A percentile compares a stretch with the other conserved stretches of the same genome.
phyloP scores from a whole-genome alignment of 2,329 filamentous ascomycete genomes.

The Xylariaceae sp. region DNA sequence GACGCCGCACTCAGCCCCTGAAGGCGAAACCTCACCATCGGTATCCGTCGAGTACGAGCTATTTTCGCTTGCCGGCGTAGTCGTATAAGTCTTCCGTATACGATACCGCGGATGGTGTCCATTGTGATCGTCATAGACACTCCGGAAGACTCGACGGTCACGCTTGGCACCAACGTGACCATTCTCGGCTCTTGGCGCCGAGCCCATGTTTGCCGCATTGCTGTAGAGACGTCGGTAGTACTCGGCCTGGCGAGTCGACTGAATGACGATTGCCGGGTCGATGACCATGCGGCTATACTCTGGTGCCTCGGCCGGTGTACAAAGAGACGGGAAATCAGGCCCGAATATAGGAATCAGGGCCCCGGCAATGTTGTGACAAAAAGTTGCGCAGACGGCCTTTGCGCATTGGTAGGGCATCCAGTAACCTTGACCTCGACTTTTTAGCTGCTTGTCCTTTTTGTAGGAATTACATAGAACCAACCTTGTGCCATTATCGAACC shows the following conservation, averaged over 20 bases:
- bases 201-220: conserved; percentile 22
- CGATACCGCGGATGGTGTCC: conserved; percentile 23
- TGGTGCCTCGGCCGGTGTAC: conserved; percentile 58
- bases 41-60: conserved; percentile 40
- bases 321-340: conserved; percentile 67
- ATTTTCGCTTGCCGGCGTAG: conserved; percentile 24
- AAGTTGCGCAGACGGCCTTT: conserved; percentile 79
- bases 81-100: conserved; percentile 31
- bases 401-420: conserved; percentile 94
- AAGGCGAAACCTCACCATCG: conserved; percentile 35
- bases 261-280: conserved; percentile 47
- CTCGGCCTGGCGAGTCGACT: conserved; percentile 48
- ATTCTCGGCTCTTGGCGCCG: neutral
- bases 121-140: conserved; percentile 23
- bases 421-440: conserved; percentile 59
- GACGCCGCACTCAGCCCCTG: conserved; percentile 17
- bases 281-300: conserved; percentile 65
- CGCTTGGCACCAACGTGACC: conserved; percentile 23
- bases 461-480: conserved; percentile 17
- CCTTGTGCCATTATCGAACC: conserved; percentile 87
- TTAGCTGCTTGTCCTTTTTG: conserved; percentile 1
- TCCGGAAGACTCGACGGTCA: conserved; percentile 28
- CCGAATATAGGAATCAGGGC: conserved; percentile 91
- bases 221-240: conserved; percentile 36
- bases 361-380: conserved; percentile 78